Conservation (phyloP, 2,329 filamentous ascomycete species). For the Gaeumannomyces tritici region DNA sequence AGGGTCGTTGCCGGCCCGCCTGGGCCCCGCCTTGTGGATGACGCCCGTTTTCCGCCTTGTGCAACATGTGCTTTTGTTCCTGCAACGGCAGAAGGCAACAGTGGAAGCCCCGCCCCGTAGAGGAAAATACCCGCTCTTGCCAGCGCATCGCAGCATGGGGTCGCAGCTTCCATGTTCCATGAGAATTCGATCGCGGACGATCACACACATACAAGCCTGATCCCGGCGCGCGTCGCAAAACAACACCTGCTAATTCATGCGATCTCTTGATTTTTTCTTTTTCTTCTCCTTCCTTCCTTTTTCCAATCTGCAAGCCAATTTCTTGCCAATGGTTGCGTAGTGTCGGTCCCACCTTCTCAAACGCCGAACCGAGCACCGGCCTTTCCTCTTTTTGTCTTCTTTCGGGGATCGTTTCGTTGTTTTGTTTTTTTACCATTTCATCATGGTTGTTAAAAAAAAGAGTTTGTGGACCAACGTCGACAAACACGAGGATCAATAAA, state of each 20-base stretch:
- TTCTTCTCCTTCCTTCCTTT: not conserved
- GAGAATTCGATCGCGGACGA: slow-evolving; percentile 14
- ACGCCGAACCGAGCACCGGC: not conserved
- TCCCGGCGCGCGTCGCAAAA: no score
- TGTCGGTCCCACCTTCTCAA: not conserved
- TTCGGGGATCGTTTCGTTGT: not conserved
- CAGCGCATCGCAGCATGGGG: not conserved
- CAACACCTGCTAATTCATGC: not conserved
- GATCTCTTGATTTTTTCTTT: not conserved
- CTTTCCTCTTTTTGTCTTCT: not conserved
- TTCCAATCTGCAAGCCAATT: no score
- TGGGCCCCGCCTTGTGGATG: no score
- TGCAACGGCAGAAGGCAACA: no score
- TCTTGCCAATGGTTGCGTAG: no score
- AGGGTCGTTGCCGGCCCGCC: accelerated
- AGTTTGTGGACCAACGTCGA: no score
- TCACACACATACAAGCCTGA: slow-evolving; percentile 11
- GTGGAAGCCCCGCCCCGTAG: no score
- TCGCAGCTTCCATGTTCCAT: slow-evolving; percentile 14
- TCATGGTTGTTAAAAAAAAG: not conserved
- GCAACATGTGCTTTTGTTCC: not conserved
- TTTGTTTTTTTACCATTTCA: not conserved
- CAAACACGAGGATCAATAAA: no score
- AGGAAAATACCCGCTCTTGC: no score
- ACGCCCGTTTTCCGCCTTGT: not conserved